Base-by-base conservation (phyloP, 2,329 filamentous ascomycete species). In the Aspergillus quadrilineatus region DNA sequence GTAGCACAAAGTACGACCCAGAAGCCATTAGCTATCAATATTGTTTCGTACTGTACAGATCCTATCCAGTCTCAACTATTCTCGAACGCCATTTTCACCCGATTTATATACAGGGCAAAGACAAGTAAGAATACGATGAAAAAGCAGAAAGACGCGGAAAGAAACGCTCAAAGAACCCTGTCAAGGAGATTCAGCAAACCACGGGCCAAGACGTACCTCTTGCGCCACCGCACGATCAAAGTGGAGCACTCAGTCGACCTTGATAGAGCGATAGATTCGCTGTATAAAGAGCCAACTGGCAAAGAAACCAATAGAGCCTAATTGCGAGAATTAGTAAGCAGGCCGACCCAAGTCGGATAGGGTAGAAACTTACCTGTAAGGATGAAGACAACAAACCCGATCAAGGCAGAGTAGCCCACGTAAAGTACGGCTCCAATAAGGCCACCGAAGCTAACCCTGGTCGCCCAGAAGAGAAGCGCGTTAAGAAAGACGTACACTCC, bases 191-290 rank as follows among this genome's bases (percentile, higher is more conserved):
- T 50, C 37, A 42, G 36, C 48, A 42, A 22, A 50, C 47, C 30
- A 10, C 29, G 5, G 42, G 26, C 14, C 36, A 50, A 30, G 41
- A 50, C 17, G 6, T 36, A 32, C n/a, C 32, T 17, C 30, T 47
- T 12, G 7, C n/a, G 43, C 43, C 43, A 45, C 12, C 12, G 26
- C 30, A 22, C 22, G n/a, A 22, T 14, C 29, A 47, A 17, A 28
- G 14, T 30, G 8, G n/a, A 45, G 50, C 10, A 53, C 26, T 43
- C 75, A 99, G 72, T 99, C 94, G 63, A 99, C 92, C 81, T 99
- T 99, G 79, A 99, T 96, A n/a, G 92, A 97, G 26, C 86, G 80
- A 74, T 99, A 99, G 60, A 99, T 99, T 73, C 89, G 93, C 64
- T 90, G 85, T 52, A 96, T 89, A 72, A 99, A 99, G 71, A 89